phyloP scores from a whole-genome alignment of 768 basidiomycete genomes.

The Rhodosporidiobolus sp. region DNA sequence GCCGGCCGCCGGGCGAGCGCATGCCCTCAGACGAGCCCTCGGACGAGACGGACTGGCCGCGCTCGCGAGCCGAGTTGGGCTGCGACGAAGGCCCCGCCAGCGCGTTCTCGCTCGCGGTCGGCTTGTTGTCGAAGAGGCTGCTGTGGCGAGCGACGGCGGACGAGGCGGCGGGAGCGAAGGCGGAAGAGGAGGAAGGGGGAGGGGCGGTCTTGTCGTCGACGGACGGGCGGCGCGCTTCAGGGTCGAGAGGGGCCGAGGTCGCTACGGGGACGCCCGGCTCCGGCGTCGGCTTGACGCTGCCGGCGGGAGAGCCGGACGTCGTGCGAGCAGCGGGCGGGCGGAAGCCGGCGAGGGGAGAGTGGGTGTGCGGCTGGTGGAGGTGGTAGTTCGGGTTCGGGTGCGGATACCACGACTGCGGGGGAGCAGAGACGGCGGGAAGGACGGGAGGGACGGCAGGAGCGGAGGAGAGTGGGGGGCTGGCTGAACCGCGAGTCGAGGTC shows the following conservation, averaged over 20 bases:
- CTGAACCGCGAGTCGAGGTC: conserved; percentile 5
- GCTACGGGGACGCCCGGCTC: no score
- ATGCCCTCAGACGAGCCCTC: conserved; percentile 33
- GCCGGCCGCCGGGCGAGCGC: conserved; percentile 13
- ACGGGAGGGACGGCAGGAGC: not conserved
- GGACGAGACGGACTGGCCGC: conserved; percentile 30
- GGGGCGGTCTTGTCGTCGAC: not conserved
- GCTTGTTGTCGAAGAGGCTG: conserved; percentile 11
- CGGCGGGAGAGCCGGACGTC: conserved; percentile 10
- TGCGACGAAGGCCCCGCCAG: no score
- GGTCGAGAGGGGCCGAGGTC: conserved; percentile 4
- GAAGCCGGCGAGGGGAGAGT: conserved; percentile 24
- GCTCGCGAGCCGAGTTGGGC: not conserved
- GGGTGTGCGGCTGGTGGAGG: conserved; percentile 28
- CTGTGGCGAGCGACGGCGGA: conserved; percentile 14
- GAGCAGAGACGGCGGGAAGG: conserved; percentile 1
- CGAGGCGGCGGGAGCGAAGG: not conserved
- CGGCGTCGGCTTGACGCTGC: not conserved
- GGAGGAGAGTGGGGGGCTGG: not conserved
- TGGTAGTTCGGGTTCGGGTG: conserved; percentile 30
- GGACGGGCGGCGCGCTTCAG: not conserved
- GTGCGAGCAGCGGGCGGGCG: conserved; percentile 9
- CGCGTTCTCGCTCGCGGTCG: not conserved
- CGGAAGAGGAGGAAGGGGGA: conserved; percentile 3
- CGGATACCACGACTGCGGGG: conserved; percentile 20